Evolutionary conservation across 371 early-diverging fungal species (phyloP), one percentile per base, ranked within the genome.

Genomic region (Choanephora cucurbitarum): DNA sequence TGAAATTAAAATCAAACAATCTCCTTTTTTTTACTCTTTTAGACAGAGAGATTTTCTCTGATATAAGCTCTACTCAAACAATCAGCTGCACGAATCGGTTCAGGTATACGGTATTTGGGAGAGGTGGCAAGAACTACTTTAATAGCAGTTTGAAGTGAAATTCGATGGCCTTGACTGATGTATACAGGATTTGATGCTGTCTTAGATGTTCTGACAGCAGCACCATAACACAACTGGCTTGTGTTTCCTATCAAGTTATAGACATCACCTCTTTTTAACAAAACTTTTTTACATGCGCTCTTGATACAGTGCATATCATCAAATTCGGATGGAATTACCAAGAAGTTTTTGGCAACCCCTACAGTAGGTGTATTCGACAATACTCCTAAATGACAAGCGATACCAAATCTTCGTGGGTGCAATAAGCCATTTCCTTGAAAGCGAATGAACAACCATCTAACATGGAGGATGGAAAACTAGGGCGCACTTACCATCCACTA

Each of bases 21-120:
- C 28, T 7, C 28, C 7, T 28, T 3, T 28, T 28, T 28, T 28
- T 28, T 7, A 28, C 5, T 28, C n/a, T 28, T 7, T 28, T 7
- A 28, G 28, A 7, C 7, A 28, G 7, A 28, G 28, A 7, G 28
- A 52, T 41, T 39, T 52, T 40, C 23, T 19, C 55, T 41, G 14
- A 65, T 60, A 42, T 60, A 65, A 17, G 52, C 57, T 49, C 66
- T 44, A 32, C 66, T 65, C 24, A 52, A 45, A 13, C 50, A 24
- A 48, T 96, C 97, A 19, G 97, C 97, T 31, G 81, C 75, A 9
- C 97, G 81, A 46, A 95, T 91, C 6, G 97, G 97, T 60, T 96
- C 97, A 0, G 95, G 94, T 8, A 94, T 80, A 4, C 94, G 75
- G 69, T 73, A 87, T n/a, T 64, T 31, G 6, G 53, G 62, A 39